Base-by-base conservation (phyloP, 345 rosid genomes). In the Sonneratia alba region DNA sequence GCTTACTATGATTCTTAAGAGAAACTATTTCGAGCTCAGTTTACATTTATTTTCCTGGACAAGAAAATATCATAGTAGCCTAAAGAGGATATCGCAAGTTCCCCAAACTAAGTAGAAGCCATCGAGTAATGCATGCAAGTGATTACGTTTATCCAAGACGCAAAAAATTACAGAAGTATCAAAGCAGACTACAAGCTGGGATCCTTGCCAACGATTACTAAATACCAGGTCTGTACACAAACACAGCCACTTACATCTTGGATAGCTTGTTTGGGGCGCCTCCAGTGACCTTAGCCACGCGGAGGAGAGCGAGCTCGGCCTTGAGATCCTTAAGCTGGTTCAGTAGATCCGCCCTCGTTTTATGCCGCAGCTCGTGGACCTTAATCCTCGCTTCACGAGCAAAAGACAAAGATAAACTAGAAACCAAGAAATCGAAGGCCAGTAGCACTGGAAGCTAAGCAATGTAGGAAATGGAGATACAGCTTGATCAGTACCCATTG, bases 191-290 rank as follows among this genome's bases (percentile, higher is more conserved):
- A 59, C 14, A 59, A 22, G 64, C 36, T 59, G 13, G 24, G 64
- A 22, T 59, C 2, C 14, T 59, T 24, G 32, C 32, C 32, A 27
- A 27, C 32, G 32, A 27, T 27, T 27, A 27, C 32, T 27, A 27
- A 27, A 27, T 27, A 27, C 32, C 32, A 27, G 32, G 32, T 27
- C 32, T 27, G 32, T 27, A 32, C 7, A 13, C 16, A 27, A 62
- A 34, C 36, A 24, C 18, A 34, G 27, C 4, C 19, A 45, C n/a
- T 15, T 80, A 86, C 90, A 88, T 88, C 84, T 88, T 88, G 73
- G 89, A 85, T 32, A 86, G 87, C 80, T 88, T 88, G 87, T 85
- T 86, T 9, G 89, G 83, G 32, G 93, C 91, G 19, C 93, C 93
- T 2, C 93, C 91, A 38, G 90, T 86, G 71, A 88, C 91, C 78